Evolutionary conservation across 345 rosid genomes (phyloP).

Genomic region (Euphorbia pulcherrima): DNA sequence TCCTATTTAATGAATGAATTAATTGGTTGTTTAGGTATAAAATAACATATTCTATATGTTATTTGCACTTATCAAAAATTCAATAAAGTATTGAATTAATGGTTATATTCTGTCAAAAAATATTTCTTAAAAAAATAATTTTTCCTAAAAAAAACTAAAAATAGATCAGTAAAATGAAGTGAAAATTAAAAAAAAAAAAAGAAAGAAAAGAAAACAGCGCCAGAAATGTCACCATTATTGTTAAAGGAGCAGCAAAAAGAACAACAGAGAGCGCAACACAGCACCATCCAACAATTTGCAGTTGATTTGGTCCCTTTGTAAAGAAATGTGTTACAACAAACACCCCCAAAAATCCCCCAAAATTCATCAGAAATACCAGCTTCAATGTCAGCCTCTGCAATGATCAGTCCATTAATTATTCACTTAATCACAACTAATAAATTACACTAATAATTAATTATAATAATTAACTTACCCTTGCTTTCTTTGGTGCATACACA

Average conservation of each 20-base stretch:
- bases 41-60: too few relatives aligned
- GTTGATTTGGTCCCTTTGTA: conserved; percentile 22
- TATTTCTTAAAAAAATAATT: too few relatives aligned
- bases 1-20: too few relatives aligned
- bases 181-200: neutral
- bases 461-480: conserved; percentile 36
- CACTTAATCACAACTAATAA: neutral
- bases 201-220: neutral
- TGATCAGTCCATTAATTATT: neutral
- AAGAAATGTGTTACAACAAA: conserved; percentile 28
- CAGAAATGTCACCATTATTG: conserved; percentile 35
- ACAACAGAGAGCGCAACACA: conserved; percentile 30
- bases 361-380: conserved; percentile 23
- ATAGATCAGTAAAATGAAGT: neutral
- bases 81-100: too few relatives aligned
- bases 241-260: conserved; percentile 44
- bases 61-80: too few relatives aligned
- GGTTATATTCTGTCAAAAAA: too few relatives aligned
- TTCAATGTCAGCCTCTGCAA: conserved; percentile 36
- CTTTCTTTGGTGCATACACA: conserved; percentile 52
- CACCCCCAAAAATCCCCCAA: conserved; percentile 28
- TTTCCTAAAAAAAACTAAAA: too few relatives aligned
- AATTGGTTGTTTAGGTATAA: too few relatives aligned
- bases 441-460: neutral
- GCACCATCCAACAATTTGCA: conserved; percentile 37